phyloP scores from a whole-genome alignment of 2,329 filamentous ascomycete species.

The Incumbomyces delicatus region DNA sequence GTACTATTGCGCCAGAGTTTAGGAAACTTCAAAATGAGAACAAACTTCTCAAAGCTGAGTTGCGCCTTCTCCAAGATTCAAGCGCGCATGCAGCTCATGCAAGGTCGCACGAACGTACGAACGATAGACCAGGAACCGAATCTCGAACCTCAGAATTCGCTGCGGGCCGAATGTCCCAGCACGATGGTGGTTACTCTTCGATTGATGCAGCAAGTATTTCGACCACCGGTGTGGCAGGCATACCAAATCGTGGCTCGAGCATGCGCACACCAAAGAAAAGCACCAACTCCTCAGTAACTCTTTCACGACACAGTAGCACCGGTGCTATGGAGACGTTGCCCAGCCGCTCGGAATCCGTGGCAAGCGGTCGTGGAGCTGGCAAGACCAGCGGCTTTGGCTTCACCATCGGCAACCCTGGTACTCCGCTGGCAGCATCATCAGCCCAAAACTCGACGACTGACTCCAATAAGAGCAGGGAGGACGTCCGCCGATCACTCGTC shows the following conservation, averaged over 20 bases:
- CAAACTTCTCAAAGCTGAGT: slow-evolving; percentile 50
- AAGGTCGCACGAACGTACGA: slow-evolving; percentile 9
- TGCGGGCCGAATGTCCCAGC: slow-evolving; percentile 9
- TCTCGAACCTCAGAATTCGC: slow-evolving; percentile 17
- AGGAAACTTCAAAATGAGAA: slow-evolving; percentile 50
- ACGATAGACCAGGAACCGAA: slow-evolving; percentile 11
- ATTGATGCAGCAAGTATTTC: slow-evolving; percentile 8
- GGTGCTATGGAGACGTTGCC: slow-evolving; percentile 37
- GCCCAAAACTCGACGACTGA: neutral
- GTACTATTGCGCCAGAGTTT: slow-evolving; percentile 4
- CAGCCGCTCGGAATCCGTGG: slow-evolving; percentile 2
- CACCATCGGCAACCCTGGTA: slow-evolving; percentile 3
- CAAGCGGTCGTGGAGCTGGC: neutral
- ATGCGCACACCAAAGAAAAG: slow-evolving; percentile 31
- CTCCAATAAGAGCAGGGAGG: neutral
- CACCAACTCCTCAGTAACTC: slow-evolving; percentile 30
- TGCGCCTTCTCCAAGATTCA: slow-evolving; percentile 53
- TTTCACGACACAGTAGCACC: slow-evolving; percentile 47
- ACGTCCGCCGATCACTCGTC: slow-evolving; percentile 12
- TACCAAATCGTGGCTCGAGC: slow-evolving; percentile 19
- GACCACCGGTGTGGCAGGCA: slow-evolving; percentile 14
- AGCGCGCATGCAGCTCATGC: slow-evolving; percentile 14
- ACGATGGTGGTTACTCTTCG: slow-evolving; percentile 12
- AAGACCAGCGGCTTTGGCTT: slow-evolving; percentile 2
- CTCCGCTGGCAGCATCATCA: neutral